Evolutionary conservation across 2,329 filamentous ascomycete species (phyloP).

Genomic region (Diplodia corticola): DNA sequence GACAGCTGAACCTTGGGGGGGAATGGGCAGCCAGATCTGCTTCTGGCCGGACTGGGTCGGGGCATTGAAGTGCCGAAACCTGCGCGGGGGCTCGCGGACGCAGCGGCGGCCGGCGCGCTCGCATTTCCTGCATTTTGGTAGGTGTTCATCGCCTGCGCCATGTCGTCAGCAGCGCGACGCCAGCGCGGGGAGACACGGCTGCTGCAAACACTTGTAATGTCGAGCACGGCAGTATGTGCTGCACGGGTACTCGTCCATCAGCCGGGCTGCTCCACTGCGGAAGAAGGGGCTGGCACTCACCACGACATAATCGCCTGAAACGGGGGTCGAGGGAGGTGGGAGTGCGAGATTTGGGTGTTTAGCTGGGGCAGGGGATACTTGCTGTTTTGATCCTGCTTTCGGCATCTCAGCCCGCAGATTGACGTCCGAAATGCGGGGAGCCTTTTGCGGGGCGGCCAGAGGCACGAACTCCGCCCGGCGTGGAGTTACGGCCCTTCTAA

Average conservation of each 20-base stretch:
- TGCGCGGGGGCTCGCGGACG: constrained; percentile 38
- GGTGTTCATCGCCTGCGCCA: constrained; percentile 36
- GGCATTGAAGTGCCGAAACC: constrained; percentile 39
- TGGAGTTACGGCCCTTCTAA: not conserved
- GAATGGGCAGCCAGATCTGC: constrained; percentile 40
- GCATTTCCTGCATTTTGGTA: constrained; percentile 37
- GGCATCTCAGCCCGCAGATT: not conserved
- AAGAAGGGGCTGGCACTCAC: not conserved
- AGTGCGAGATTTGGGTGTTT: not conserved
- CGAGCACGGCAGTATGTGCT: constrained; percentile 42
- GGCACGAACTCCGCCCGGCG: not conserved
- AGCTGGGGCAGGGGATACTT: not conserved
- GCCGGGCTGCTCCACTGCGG: constrained; percentile 18
- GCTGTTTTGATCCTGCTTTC: constrained; percentile 9
- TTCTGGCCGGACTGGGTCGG: constrained; percentile 34
- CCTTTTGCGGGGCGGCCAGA: not conserved
- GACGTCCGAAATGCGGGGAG: constrained; percentile 13
- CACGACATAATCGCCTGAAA: constrained; percentile 14
- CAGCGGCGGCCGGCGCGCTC: constrained; percentile 36
- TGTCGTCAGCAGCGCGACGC: not conserved
- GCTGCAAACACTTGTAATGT: constrained; percentile 38
- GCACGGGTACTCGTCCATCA: constrained; percentile 30
- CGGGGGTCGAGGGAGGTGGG: not conserved
- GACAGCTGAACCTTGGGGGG: constrained; percentile 33
- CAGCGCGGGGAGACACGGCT: not conserved